Evolutionary conservation across 202 grass and related monocot species (phyloP), one percentile per base, ranked within the genome.

Genomic region (Schoenoplectus triqueter): DNA sequence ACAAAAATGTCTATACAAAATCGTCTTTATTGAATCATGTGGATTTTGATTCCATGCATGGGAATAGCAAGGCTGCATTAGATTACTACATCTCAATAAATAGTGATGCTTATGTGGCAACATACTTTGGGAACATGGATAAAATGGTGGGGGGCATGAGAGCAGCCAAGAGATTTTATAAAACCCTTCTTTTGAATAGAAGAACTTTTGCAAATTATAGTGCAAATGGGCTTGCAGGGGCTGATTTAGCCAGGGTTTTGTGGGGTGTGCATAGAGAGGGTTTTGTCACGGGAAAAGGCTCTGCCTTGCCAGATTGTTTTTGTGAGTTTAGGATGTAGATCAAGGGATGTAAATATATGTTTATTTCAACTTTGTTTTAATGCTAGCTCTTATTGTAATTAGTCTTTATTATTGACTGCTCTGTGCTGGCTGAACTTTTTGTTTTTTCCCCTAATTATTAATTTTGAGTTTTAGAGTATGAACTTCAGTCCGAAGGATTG

Each of bases 51-150:
- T 83, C 78, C n/a, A 99, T 99, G 96, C 96, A 96, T 87, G 96
- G 96, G 46, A 99, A 99, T 80, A 92, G 93, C 0, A 96, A 99
- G 80, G 96, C 93, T 83, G 92, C 91, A 51, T 83, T 99, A 6
- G 96, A 96, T 83, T 99, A 99, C 80, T 96, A 94, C 81, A 88
- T 96, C 91, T 99, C 96, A 49, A 89, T 99, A 80, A 92, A 94
- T 47, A 91, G 93, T n/a, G 93, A 96, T 45, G 89, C 91, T 44
- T 96, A 94, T 64, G 69, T 96, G 39, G 85, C 96, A 46, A 96
- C 92, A 48, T 96, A 90, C 86, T 99, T 99, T 89, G 96, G 93
- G 42, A 99, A 99, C 82, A 99, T 96, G 96, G 96, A 99, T 84
- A 99, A 99, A 90, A 96, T 99, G 89, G 93, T 99, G 55, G 85